Conservation (phyloP, 2,329 filamentous ascomycete species). For the Colletotrichum sp. region DNA sequence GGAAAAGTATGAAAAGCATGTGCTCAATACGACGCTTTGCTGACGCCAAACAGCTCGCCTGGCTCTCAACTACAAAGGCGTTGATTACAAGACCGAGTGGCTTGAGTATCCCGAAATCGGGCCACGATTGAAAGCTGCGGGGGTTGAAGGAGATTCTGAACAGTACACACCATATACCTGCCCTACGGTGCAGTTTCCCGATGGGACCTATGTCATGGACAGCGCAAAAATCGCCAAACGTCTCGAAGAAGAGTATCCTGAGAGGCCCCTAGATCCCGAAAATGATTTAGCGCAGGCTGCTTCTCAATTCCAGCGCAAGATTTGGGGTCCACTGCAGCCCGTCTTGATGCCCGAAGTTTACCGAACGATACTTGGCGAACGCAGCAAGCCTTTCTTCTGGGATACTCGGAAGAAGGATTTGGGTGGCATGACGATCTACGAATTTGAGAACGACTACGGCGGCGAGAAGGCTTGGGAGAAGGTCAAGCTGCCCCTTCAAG, state of each 20-base stretch:
- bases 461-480: constrained; percentile 55
- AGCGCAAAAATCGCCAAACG: constrained; percentile 62
- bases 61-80: constrained; percentile 68
- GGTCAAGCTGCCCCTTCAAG: constrained; percentile 38
- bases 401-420: constrained; percentile 50
- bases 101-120: constrained; percentile 71
- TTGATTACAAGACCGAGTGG: constrained; percentile 74
- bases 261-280: constrained; percentile 62
- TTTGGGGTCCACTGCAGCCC: constrained; percentile 38
- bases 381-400: constrained; percentile 60
- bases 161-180: constrained; percentile 51
- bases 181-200: constrained; percentile 59
- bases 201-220: constrained; percentile 68
- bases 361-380: constrained; percentile 52
- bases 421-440: constrained; percentile 55
- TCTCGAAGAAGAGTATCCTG: constrained; percentile 64
- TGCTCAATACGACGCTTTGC: background rate
- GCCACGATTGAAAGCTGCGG: constrained; percentile 50
- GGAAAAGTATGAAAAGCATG: constrained; percentile 61
- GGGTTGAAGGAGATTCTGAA: constrained; percentile 49
- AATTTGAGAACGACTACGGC: constrained; percentile 50
- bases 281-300: constrained; percentile 53
- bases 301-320: constrained; percentile 37
- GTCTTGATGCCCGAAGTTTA: constrained; percentile 55
- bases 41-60: constrained; percentile 57